Evolutionary conservation across 2,329 filamentous ascomycete genomes (phyloP).

Genomic region (Nemania abortiva): DNA sequence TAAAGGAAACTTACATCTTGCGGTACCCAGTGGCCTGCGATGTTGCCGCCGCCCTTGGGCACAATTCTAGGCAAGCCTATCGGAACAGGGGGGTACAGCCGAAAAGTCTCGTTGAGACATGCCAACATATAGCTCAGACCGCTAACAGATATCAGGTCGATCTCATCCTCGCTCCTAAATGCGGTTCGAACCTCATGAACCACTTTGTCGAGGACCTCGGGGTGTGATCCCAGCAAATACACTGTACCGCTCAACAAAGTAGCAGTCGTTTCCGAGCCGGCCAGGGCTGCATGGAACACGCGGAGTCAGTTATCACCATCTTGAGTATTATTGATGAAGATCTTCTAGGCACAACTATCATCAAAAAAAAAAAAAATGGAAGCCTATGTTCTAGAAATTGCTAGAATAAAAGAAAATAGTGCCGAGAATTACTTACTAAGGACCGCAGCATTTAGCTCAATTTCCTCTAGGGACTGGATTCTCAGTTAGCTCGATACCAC

Average conservation of each 20-base stretch:
- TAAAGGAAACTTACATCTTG: conserved; percentile 39
- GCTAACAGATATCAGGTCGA: conserved; percentile 40
- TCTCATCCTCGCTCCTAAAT: conserved; percentile 53
- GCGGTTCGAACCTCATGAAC: conserved; percentile 54
- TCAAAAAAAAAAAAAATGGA: too few species aligned
- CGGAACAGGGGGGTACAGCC: conserved; percentile 55
- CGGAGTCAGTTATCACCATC: too few species aligned
- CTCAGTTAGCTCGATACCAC: not conserved
- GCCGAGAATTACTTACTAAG: too few species aligned
- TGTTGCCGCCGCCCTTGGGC: conserved; percentile 42
- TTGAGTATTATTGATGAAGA: too few species aligned
- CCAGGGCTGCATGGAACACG: conserved; percentile 1
- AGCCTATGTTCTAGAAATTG: too few species aligned
- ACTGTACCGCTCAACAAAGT: conserved; percentile 24
- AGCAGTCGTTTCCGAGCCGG: conserved; percentile 34
- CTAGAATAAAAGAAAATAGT: too few species aligned
- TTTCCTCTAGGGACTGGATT: conserved; percentile 17
- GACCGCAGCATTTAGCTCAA: conserved; percentile 19
- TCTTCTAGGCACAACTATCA: too few species aligned
- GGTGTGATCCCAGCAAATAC: conserved; percentile 54
- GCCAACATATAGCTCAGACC: conserved; percentile 57
- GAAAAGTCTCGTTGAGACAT: conserved; percentile 56
- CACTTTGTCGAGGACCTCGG: conserved; percentile 50
- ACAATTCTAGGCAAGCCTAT: conserved; percentile 41
- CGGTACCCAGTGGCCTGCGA: conserved; percentile 45